Percentiles rank a stretch among this genome's conserved stretches.
These are phyloP conservation scores for Fragaria nilgerrensis DNA, from an alignment of 306 rosid genomes.

Conservation along the genomic window DNA sequence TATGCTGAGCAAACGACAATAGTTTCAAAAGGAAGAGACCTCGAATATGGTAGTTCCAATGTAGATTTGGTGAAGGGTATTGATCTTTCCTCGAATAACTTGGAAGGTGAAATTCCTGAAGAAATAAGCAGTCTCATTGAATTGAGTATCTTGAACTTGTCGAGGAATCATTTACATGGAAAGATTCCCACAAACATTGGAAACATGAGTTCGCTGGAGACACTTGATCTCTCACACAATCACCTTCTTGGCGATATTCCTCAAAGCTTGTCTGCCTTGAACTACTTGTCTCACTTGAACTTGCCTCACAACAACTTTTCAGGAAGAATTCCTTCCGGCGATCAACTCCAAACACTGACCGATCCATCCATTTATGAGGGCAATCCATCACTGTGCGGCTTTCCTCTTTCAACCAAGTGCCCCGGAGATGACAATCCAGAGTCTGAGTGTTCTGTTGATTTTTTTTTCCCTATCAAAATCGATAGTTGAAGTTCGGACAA, in stretches of 20 bases:
- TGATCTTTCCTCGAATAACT: conserved; percentile 17
- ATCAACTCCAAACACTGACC: neutral
- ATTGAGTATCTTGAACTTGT: conserved; percentile 10
- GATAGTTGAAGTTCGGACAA: no score
- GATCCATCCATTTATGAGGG: neutral
- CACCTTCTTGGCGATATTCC: conserved; percentile 15
- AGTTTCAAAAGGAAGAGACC: conserved; percentile 16
- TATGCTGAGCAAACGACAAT: neutral
- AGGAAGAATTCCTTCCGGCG: conserved; percentile 13
- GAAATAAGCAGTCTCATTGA: neutral
- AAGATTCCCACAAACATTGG: conserved; percentile 14
- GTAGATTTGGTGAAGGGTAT: neutral
- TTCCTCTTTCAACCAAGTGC: neutral
- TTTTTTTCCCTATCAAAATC: no score
- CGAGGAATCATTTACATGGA: conserved; percentile 19
- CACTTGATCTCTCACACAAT: conserved; percentile 18
- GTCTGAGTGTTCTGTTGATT: no score
- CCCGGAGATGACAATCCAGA: neutral
- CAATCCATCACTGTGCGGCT: neutral
- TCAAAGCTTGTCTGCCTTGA: conserved; percentile 1
- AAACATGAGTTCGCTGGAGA: neutral
- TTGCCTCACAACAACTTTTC: conserved; percentile 14
- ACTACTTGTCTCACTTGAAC: conserved; percentile 9
- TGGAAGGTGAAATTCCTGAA: conserved; percentile 15
- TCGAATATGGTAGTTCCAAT: neutral